Evolutionary conservation across 2,329 filamentous ascomycete genomes (phyloP).

Genomic region (Fusarium proliferatum): DNA sequence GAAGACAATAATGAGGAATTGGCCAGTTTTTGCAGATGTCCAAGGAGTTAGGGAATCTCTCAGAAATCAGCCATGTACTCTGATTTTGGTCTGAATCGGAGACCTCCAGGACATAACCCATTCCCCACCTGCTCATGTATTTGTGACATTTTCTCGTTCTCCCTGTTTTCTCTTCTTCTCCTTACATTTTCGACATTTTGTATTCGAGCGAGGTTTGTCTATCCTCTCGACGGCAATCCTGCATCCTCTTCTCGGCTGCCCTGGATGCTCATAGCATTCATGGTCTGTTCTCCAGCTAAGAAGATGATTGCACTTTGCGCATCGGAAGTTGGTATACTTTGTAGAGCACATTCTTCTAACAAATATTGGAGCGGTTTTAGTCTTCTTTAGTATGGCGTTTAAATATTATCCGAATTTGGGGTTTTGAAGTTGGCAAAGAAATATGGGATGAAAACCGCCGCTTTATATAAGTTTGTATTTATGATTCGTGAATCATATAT

Average conservation of each 20-base stretch:
- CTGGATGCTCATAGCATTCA: not conserved
- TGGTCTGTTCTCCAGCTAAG: not conserved
- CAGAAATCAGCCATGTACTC: rapidly evolving
- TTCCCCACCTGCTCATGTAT: rapidly evolving
- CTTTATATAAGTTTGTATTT: not conserved
- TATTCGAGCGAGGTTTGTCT: rapidly evolving
- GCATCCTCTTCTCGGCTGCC: not conserved
- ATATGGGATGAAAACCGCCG: not conserved
- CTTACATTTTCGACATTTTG: not conserved
- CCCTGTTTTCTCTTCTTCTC: rapidly evolving
- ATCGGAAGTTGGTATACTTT: not conserved
- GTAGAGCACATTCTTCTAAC: not conserved
- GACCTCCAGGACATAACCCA: rapidly evolving
- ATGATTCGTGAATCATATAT: not conserved
- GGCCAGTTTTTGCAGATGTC: rapidly evolving
- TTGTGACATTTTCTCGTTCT: rapidly evolving
- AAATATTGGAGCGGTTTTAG: not conserved
- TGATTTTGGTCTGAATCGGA: rapidly evolving
- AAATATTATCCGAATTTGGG: rapidly evolving
- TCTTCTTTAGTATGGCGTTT: rapidly evolving
- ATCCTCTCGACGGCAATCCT: not conserved
- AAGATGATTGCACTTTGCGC: not conserved
- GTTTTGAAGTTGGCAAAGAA: rapidly evolving
- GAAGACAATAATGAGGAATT: too few relatives aligned
- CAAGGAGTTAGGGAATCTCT: rapidly evolving